These are phyloP conservation scores for Metarhizium album DNA, from an alignment of 2,329 filamentous ascomycete genomes.

Conservation along the genomic window DNA sequence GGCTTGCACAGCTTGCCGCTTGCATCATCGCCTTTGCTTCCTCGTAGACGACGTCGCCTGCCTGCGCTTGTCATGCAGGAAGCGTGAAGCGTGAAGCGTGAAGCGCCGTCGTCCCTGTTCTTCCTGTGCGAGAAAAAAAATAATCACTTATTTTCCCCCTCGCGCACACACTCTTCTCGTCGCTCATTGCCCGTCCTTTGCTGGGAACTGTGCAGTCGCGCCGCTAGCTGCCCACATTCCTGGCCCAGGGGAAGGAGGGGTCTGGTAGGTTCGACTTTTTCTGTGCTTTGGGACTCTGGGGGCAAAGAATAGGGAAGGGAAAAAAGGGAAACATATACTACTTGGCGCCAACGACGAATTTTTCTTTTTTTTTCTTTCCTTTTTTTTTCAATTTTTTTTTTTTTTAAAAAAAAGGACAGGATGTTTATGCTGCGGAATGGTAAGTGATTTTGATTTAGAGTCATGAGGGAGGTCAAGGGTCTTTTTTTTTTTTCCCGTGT, in stretches of 20 bases:
- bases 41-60: neutral
- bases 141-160: neutral
- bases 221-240: neutral
- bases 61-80: neutral
- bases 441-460: slow-evolving; percentile 20
- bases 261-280: neutral
- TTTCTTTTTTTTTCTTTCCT: too few relatives aligned
- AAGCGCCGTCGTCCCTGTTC: neutral
- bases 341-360: neutral
- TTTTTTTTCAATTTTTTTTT: too few relatives aligned
- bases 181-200: neutral
- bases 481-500: neutral
- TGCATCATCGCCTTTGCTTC: slow-evolving; percentile 5
- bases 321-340: neutral
- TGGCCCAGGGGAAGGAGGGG: neutral
- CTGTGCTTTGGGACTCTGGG: neutral
- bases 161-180: neutral
- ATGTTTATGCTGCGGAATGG: slow-evolving; percentile 36
- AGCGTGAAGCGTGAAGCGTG: too few relatives aligned
- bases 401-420: slow-evolving; percentile 1
- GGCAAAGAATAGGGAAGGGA: neutral
- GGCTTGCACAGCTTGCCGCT: slow-evolving; percentile 1
- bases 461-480: neutral
- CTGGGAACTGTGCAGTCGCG: neutral
- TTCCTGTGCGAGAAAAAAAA: too few relatives aligned